These are phyloP conservation scores for Dothistroma pini DNA, from an alignment of 2,329 filamentous ascomycete genomes.

Conservation along the genomic window DNA sequence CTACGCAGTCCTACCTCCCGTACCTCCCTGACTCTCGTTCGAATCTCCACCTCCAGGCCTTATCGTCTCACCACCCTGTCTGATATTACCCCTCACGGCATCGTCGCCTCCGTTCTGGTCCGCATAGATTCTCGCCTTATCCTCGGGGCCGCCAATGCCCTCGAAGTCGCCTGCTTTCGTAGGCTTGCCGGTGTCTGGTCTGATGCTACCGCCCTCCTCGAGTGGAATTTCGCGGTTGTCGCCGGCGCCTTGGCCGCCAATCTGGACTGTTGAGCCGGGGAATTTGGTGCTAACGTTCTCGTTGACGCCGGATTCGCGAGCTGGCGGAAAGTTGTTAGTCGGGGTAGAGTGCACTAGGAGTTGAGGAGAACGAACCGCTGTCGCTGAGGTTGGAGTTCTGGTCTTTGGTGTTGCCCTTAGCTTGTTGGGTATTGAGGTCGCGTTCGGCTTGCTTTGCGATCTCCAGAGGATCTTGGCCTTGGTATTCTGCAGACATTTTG, in stretches of 20 bases:
- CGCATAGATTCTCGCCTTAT: constrained; percentile 39
- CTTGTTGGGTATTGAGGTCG: constrained; percentile 46
- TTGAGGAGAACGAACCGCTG: background rate
- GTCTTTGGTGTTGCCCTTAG: constrained; percentile 23
- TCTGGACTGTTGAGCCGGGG: constrained; percentile 43
- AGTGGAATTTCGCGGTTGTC: constrained; percentile 48
- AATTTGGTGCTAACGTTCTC: constrained; percentile 40
- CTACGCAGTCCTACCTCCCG: background rate
- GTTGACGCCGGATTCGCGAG: constrained; percentile 48
- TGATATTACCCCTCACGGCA: constrained; percentile 40
- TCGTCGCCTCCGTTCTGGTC: constrained; percentile 40
- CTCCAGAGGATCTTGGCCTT: constrained; percentile 40
- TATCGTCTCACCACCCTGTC: constrained; percentile 34
- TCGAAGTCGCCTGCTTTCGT: constrained; percentile 50
- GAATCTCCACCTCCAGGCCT: constrained; percentile 18
- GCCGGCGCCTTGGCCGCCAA: constrained; percentile 45
- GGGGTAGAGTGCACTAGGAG: background rate
- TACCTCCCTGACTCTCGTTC: background rate
- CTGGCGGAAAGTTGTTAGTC: constrained; percentile 27
- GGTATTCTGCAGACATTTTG: constrained; percentile 44
- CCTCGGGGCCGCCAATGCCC: constrained; percentile 47
- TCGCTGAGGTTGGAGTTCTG: constrained; percentile 1
- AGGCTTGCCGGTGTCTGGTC: constrained; percentile 39
- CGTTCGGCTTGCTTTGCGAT: constrained; percentile 48
- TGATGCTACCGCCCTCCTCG: constrained; percentile 45